Evolutionary conservation across 768 basidiomycete species (phyloP).

Genomic region (Kondoa malvinella): DNA sequence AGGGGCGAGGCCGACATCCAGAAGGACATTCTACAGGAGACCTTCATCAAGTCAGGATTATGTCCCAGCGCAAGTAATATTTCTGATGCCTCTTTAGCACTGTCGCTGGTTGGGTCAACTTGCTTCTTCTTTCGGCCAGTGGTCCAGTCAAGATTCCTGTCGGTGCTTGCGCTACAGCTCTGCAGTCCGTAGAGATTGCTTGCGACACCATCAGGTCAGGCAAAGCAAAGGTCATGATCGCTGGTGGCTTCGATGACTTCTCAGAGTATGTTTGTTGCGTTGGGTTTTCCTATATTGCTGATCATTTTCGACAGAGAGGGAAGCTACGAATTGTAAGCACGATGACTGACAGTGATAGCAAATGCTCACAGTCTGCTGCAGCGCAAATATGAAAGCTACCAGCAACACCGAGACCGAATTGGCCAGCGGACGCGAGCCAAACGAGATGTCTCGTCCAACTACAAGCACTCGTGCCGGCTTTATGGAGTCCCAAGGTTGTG

Average conservation of each 20-base stretch:
- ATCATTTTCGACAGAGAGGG: conserved; percentile 43
- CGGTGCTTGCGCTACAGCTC: conserved; percentile 92
- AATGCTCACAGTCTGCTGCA: too few relatives aligned
- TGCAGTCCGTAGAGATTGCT: conserved; percentile 97
- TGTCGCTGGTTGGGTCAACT: conserved; percentile 92
- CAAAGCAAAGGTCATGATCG: conserved; percentile 98
- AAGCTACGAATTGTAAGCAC: conserved; percentile 62
- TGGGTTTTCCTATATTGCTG: background rate
- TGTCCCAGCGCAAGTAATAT: conserved; percentile 8
- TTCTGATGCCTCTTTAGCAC: conserved; percentile 34
- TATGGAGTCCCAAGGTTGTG: conserved; percentile 88
- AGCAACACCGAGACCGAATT: conserved; percentile 93
- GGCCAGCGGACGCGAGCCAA: conserved; percentile 96
- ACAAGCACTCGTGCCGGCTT: conserved; percentile 90
- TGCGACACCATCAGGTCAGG: conserved; percentile 82
- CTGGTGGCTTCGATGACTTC: conserved; percentile 95
- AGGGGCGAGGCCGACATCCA: conserved; percentile 96
- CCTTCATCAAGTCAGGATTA: conserved; percentile 62
- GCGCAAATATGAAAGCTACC: conserved; percentile 97
- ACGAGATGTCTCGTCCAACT: conserved; percentile 94
- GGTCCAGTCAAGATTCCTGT: conserved; percentile 99
- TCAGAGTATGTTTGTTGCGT: conserved; percentile 40
- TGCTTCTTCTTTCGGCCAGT: conserved; percentile 82
- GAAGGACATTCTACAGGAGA: conserved; percentile 95
- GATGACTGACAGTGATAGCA: background rate